Percentiles rank a stretch among this genome's conserved stretches.
Evolutionary conservation across 106 monocot genomes (phyloP).

Genomic region (Phalaenopsis aphrodite): DNA sequence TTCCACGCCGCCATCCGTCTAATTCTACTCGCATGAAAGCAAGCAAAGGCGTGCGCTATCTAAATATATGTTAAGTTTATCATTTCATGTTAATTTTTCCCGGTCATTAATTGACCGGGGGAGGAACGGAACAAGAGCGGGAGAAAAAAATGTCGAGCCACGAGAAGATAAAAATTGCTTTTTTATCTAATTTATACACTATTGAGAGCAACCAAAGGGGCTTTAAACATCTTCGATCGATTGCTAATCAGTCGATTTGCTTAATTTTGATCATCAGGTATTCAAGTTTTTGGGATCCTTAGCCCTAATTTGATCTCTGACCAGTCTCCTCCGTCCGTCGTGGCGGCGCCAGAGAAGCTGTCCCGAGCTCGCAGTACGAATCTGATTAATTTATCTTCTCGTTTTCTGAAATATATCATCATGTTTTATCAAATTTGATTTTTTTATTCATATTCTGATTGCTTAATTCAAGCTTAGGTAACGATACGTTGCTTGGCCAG

Average conservation of each 20-base stretch:
- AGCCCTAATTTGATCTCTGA: neutral
- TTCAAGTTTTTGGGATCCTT: neutral
- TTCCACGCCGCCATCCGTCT: neutral
- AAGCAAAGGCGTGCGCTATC: neutral
- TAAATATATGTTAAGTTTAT: neutral
- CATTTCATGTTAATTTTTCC: neutral
- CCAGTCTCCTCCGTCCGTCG: neutral
- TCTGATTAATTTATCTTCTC: neutral
- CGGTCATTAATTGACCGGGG: neutral
- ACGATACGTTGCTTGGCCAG: neutral
- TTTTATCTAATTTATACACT: neutral
- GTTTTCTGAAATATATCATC: neutral
- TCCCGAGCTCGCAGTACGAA: neutral
- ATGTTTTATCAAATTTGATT: neutral
- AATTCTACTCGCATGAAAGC: neutral
- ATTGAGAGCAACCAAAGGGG: neutral
- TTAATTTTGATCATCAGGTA: neutral
- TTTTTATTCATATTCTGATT: neutral
- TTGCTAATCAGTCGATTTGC: neutral
- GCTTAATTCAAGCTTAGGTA: neutral
- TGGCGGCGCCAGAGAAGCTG: neutral
- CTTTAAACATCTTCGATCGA: neutral
- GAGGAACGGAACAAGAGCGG: neutral
- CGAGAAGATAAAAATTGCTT: neutral
- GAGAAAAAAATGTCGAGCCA: neutral